Base-by-base conservation (phyloP, 129 eudicot genomes). In the Lactuca sativa region DNA sequence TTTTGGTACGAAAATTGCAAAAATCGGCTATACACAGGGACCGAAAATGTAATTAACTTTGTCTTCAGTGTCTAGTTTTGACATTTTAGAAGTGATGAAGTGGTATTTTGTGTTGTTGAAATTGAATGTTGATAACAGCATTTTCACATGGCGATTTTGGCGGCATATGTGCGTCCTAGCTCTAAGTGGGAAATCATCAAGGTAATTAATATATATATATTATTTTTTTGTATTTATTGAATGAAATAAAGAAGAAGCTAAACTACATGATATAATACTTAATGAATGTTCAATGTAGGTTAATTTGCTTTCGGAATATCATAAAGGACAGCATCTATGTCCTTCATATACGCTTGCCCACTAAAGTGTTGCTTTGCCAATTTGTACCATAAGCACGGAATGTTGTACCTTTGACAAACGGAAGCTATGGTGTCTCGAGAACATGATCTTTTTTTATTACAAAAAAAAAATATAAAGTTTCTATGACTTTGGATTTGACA, bases 71-170 rank as follows among this genome's bases (percentile, higher is more conserved):
- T 11, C 44, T 40, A 40, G 9, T 40, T 40, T 40, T 5, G 44
- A 40, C 44, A 40, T 40, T 47, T 12, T 47, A 0, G 52, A 47
- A 47, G 5, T 47, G 15, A 47, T 47, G 52, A 44, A 1, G n/a
- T 11, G 51, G 4, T 3, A 44, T 15, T 2, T 56, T 44, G 53
- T 71, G 30, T 67, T 36, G 16, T 74, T 18, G 21, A n/a, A 18
- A 18, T 25, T 25, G 30, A 25, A 25, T 25, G 30, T 25, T 59
- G 15, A 59, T 49, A 49, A 12, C 86, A 88, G 97, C 86, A 83
- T 62, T 91, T 91, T 76, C 85, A 91, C 81, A 82, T 91, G 97
- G 83, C 92, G n/a, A 77, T 91, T 44, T 79, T 91, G 65, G 92
- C 97, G 36, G 85, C 93, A 36, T 86, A 80, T 38, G 81, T 70